Evolutionary conservation across 306 rosid genomes (phyloP).

Genomic region (Fagus sylvatica): DNA sequence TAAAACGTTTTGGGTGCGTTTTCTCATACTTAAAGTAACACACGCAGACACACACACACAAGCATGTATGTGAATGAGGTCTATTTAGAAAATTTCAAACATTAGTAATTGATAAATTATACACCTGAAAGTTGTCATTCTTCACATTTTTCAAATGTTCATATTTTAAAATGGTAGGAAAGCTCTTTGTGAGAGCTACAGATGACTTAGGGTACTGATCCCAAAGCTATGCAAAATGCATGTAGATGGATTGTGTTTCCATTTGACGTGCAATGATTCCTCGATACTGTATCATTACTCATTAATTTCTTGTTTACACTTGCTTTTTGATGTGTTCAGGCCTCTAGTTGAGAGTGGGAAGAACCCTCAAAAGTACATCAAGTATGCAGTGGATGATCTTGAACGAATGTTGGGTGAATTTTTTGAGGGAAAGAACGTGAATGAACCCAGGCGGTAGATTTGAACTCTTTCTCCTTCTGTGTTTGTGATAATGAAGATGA

Average conservation of each 20-base stretch:
- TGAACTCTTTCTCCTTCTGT: neutral
- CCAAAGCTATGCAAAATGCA: neutral
- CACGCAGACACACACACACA: neutral
- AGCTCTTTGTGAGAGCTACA: neutral
- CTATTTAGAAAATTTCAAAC: neutral
- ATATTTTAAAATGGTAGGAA: neutral
- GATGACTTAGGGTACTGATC: neutral
- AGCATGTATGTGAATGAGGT: neutral
- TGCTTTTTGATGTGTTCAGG: slow-evolving; percentile 39
- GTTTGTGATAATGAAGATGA: neutral
- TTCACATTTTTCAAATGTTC: neutral
- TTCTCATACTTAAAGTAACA: neutral
- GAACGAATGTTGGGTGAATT: slow-evolving; percentile 94
- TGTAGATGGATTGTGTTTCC: neutral
- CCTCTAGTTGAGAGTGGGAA: slow-evolving; percentile 85
- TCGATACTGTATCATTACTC: neutral
- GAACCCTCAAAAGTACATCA: slow-evolving; percentile 82
- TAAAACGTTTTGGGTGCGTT: slow-evolving; percentile 83
- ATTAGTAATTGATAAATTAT: neutral
- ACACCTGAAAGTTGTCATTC: neutral
- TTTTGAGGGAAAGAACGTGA: slow-evolving; percentile 86
- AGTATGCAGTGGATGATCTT: slow-evolving; percentile 81
- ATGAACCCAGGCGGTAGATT: slow-evolving; percentile 59
- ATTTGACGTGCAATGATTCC: slow-evolving; percentile 7
- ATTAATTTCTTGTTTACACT: slow-evolving; percentile 19